Percentiles rank a stretch among this genome's conserved stretches.
These are phyloP conservation scores for Colletotrichum neosansevieriae DNA, from an alignment of 2,329 filamentous ascomycete genomes.

Conservation along the genomic window DNA sequence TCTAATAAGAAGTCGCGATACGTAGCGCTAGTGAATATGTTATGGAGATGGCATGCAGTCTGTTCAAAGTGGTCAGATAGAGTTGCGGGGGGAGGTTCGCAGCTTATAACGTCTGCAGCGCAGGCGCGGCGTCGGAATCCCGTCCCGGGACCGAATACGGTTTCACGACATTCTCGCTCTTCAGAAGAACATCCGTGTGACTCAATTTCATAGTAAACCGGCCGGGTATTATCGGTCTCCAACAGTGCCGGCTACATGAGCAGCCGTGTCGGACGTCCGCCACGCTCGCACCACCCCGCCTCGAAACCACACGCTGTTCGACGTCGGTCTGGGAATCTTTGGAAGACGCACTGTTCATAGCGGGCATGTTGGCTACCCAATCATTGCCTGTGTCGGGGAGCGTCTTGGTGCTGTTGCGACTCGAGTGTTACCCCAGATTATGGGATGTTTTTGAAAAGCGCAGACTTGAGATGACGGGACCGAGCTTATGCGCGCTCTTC, in stretches of 20 bases:
- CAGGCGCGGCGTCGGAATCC: neutral
- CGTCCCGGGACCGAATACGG: neutral
- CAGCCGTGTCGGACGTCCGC: slow-evolving; percentile 31
- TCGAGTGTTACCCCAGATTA: neutral
- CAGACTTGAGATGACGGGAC: slow-evolving; percentile 14
- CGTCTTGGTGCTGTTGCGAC: neutral
- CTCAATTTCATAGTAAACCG: no score
- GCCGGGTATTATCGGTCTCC: neutral
- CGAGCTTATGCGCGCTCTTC: slow-evolving; percentile 4
- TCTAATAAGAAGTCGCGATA: neutral
- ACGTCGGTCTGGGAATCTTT: no score
- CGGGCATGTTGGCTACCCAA: neutral
- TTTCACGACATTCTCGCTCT: slow-evolving; percentile 11
- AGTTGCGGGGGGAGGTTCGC: slow-evolving; percentile 6
- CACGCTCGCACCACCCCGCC: neutral
- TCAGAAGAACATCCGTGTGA: neutral
- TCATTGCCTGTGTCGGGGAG: neutral
- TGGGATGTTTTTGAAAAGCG: neutral
- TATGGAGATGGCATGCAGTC: neutral
- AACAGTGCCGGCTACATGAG: neutral
- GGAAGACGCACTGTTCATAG: slow-evolving; percentile 1
- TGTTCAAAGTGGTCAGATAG: neutral
- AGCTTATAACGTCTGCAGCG: slow-evolving; percentile 4
- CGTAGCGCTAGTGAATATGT: neutral
- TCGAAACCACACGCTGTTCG: neutral